phyloP scores from a whole-genome alignment of 169 alveolate species.

The Plasmodium gonderi region DNA sequence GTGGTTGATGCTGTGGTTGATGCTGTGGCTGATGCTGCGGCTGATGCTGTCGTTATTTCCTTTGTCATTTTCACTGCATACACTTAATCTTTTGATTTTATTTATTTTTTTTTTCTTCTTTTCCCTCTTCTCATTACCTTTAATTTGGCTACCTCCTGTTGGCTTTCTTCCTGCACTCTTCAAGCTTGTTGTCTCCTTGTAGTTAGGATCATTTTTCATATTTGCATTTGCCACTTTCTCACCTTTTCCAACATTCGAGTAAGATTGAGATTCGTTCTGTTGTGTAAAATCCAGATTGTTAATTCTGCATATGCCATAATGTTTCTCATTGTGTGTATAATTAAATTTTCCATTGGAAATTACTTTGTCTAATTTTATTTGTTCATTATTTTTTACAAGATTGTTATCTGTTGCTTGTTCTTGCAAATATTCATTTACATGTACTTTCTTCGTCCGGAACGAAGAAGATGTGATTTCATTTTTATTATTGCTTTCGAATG shows the following conservation, averaged over 20 bases:
- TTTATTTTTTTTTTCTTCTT: neutral
- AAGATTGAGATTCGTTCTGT: neutral
- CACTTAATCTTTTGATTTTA: neutral
- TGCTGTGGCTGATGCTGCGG: neutral
- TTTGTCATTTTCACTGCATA: neutral
- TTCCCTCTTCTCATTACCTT: neutral
- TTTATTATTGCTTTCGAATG: neutral
- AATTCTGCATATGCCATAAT: neutral
- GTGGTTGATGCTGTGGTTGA: neutral
- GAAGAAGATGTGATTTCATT: constrained; percentile 39
- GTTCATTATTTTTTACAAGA: neutral
- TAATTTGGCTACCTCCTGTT: neutral
- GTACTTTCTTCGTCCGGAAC: constrained; percentile 27
- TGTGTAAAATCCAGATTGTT: neutral
- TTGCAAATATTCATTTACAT: neutral
- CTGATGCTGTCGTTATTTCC: neutral
- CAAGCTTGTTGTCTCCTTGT: too few species aligned
- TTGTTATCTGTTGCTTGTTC: neutral
- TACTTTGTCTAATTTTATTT: neutral
- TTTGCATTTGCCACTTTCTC: neutral
- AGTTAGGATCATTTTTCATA: neutral
- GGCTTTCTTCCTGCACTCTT: neutral
- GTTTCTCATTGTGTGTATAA: neutral
- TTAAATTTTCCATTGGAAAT: neutral
- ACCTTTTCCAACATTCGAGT: neutral